These are phyloP conservation scores for Mucor velutinosus DNA, from an alignment of 371 early-diverging fungal genomes.

Conservation along the genomic window DNA sequence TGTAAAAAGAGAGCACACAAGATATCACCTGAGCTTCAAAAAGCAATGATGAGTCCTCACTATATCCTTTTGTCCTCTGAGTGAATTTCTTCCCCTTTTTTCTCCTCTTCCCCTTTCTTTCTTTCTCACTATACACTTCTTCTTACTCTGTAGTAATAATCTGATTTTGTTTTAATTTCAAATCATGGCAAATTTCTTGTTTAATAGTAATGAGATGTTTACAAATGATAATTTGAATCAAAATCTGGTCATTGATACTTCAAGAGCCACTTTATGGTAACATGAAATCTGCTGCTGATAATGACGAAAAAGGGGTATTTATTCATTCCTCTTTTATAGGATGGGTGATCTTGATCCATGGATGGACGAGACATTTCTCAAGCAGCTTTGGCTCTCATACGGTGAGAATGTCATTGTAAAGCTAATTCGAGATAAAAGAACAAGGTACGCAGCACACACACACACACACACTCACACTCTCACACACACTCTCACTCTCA, in stretches of 20 bases:
- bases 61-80: not conserved
- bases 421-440: constrained; percentile 81
- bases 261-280: constrained; percentile 7
- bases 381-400: constrained; percentile 67
- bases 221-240: not conserved
- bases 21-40: constrained; percentile 7
- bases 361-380: constrained; percentile 82
- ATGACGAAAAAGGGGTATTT: not conserved
- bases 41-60: not conserved
- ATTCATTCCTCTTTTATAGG: constrained; percentile 36
- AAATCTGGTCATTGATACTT: not conserved
- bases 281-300: not conserved
- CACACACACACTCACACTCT: not conserved
- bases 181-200: not conserved
- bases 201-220: not conserved
- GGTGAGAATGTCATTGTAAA: constrained; percentile 82
- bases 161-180: not conserved
- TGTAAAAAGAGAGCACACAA: not conserved
- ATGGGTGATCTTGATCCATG: constrained; percentile 86
- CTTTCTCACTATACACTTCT: not conserved
- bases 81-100: not conserved
- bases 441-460: not conserved
- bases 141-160: not conserved
- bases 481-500: too few species aligned
- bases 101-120: not conserved